phyloP scores from a whole-genome alignment of 2,329 filamentous ascomycete species.

The Calonectria leucothoes region DNA sequence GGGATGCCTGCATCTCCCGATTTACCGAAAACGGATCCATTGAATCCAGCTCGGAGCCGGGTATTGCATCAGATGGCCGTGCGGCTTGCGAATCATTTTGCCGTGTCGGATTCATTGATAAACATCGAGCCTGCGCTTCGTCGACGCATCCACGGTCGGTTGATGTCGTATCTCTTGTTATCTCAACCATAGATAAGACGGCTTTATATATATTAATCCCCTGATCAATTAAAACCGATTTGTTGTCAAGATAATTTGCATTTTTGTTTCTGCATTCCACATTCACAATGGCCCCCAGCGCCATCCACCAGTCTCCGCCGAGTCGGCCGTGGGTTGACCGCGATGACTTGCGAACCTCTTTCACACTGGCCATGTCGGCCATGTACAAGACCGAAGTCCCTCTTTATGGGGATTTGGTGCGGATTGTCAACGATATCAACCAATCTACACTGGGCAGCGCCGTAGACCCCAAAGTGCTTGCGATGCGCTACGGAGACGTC shows the following conservation, averaged over 20 bases:
- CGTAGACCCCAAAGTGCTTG: constrained; percentile 27
- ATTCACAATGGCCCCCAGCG: constrained; percentile 20
- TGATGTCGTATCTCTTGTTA: constrained; percentile 25
- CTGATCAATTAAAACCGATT: not conserved
- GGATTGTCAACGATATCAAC: constrained; percentile 34
- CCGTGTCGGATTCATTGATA: constrained; percentile 3
- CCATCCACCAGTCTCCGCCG: not conserved
- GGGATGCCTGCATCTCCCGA: not conserved
- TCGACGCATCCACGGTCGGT: constrained; percentile 1
- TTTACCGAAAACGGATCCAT: not conserved
- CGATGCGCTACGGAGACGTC: constrained; percentile 32
- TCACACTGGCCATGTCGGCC: constrained; percentile 35
- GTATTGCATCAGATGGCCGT: not conserved
- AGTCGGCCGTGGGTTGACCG: constrained; percentile 13
- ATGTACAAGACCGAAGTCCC: constrained; percentile 40
- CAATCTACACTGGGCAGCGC: constrained; percentile 17
- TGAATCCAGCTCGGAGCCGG: not conserved
- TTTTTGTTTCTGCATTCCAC: not conserved
- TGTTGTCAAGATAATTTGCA: not conserved
- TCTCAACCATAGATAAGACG: constrained; percentile 19
- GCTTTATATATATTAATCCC: not conserved
- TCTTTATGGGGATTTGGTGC: constrained; percentile 33
- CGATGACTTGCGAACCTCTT: constrained; percentile 37
- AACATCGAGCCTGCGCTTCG: not conserved
- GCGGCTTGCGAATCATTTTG: not conserved